phyloP scores from a whole-genome alignment of 768 basidiomycete species.

The Amyloporia xantha region DNA sequence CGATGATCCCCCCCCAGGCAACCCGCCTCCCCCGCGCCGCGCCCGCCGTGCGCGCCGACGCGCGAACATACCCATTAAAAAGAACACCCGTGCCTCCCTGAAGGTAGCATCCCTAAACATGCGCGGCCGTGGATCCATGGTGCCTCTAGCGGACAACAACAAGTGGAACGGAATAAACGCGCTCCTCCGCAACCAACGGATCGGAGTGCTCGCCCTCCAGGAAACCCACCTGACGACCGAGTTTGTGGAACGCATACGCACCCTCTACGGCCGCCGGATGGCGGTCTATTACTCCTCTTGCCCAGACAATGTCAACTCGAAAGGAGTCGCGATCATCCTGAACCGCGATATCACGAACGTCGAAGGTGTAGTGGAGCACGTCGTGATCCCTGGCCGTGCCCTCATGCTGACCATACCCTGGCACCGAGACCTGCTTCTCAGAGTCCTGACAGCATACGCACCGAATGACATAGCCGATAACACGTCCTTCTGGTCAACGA shows the following conservation, averaged over 20 bases:
- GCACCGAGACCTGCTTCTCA: constrained; percentile 7
- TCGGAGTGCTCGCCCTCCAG: constrained; percentile 10
- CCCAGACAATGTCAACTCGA: not conserved
- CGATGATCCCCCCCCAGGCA: no score
- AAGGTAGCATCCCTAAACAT: not conserved
- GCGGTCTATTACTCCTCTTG: not conserved
- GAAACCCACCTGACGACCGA: constrained; percentile 14
- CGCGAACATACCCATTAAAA: not conserved
- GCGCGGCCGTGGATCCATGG: not conserved
- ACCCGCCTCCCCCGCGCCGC: no score
- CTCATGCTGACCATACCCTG: constrained; percentile 1
- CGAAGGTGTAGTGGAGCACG: not conserved
- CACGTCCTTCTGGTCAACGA: constrained; percentile 22
- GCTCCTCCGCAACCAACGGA: constrained; percentile 7
- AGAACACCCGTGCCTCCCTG: not conserved
- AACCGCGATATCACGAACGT: constrained; percentile 2
- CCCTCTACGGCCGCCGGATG: not conserved
- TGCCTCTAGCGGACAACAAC: not conserved
- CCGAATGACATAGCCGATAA: constrained; percentile 28
- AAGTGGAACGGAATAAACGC: constrained; percentile 13
- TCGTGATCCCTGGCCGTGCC: constrained; percentile 4
- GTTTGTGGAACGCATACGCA: not conserved
- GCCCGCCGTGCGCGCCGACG: no score
- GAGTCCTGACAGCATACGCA: constrained; percentile 29
- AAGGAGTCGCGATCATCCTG: not conserved